phyloP scores from a whole-genome alignment of 1,284 basidiomycete species.

The Ustilago loliicola region DNA sequence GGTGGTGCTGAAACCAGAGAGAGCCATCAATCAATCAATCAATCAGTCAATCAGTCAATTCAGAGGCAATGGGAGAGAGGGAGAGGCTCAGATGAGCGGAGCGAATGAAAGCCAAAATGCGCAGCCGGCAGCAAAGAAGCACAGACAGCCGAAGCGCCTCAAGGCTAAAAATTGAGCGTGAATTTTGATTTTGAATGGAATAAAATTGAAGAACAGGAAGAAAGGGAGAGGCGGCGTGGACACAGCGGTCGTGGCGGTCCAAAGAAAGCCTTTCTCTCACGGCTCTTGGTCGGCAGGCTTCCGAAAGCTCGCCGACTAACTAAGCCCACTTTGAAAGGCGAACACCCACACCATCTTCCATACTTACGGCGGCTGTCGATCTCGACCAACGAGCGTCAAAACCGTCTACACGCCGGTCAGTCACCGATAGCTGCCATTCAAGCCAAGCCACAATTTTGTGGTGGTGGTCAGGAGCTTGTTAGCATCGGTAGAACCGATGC shows the following conservation, averaged over 20 bases:
- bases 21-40: neutral
- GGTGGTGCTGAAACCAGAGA: no score
- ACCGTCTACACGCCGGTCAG: neutral
- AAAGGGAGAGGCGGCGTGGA: neutral
- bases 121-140: conserved; percentile 6
- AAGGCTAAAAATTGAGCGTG: conserved; percentile 8
- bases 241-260: conserved; percentile 4
- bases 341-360: no score
- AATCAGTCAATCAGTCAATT: neutral
- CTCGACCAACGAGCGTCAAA: neutral
- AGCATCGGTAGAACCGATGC: neutral
- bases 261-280: neutral
- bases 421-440: neutral
- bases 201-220: neutral
- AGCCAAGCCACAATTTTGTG: neutral
- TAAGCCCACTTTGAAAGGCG: neutral
- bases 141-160: neutral
- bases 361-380: neutral
- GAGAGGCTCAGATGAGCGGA: conserved; percentile 1
- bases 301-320: neutral
- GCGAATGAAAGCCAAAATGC: neutral
- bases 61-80: neutral
- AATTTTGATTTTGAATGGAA: neutral
- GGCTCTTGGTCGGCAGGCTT: neutral
- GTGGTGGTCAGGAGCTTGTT: neutral